Evolutionary conservation across 2,329 filamentous ascomycete species (phyloP).

Genomic region (Alternaria viburni): DNA sequence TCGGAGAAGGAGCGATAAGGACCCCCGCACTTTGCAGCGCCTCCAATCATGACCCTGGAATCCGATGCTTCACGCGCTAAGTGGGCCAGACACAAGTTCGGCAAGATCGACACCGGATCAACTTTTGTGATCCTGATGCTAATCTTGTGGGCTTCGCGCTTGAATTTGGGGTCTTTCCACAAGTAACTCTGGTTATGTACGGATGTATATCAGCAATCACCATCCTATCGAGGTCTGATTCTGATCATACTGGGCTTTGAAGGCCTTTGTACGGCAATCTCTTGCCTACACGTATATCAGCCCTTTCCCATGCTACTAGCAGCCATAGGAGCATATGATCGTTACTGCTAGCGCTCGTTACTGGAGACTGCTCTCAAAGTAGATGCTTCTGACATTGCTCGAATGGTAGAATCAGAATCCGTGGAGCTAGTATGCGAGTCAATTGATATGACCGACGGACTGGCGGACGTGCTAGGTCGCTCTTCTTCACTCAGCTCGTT

Average conservation of each 20-base stretch:
- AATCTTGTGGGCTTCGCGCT: neutral
- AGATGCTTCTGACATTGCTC: constrained; percentile 25
- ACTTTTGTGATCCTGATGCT: neutral
- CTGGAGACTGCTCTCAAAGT: constrained; percentile 34
- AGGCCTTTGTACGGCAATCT: neutral
- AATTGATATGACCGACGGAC: constrained; percentile 30
- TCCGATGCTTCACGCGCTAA: neutral
- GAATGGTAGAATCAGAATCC: constrained; percentile 18
- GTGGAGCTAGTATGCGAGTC: constrained; percentile 26
- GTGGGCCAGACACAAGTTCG: constrained; percentile 9
- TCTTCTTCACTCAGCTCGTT: constrained; percentile 17
- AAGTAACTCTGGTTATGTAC: neutral
- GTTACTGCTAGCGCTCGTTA: constrained; percentile 23
- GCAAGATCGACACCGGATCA: neutral
- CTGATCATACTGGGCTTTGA: neutral
- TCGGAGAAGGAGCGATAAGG: constrained; percentile 13
- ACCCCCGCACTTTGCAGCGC: constrained; percentile 13
- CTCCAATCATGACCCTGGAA: constrained; percentile 13
- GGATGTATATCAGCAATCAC: neutral
- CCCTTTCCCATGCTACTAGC: neutral
- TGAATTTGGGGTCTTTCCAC: neutral
- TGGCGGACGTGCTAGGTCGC: constrained; percentile 16
- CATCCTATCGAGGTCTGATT: neutral
- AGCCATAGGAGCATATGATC: neutral
- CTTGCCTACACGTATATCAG: neutral